phyloP scores from a whole-genome alignment of 495 filamentous ascomycete species.

The Hypoxylon fuscum region DNA sequence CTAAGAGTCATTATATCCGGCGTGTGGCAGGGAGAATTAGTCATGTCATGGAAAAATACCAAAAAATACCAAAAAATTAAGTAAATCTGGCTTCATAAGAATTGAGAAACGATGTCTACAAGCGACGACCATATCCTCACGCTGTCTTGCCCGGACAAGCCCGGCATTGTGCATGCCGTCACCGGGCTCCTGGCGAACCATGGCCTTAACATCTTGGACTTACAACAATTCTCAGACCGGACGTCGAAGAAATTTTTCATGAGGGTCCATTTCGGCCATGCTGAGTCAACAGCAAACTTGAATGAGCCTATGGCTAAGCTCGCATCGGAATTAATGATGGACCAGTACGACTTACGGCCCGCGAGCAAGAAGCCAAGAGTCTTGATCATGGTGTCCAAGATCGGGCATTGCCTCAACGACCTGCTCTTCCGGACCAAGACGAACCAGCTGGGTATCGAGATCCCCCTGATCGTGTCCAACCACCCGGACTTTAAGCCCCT shows the following conservation, averaged over 20 bases:
- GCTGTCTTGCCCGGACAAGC: constrained; percentile 76
- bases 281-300: constrained; percentile 53
- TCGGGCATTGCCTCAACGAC: constrained; percentile 82
- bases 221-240: constrained; percentile 76
- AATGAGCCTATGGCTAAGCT: constrained; percentile 62
- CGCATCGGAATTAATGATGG: constrained; percentile 65
- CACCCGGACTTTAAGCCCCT: constrained; percentile 74
- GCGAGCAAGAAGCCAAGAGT: constrained; percentile 70
- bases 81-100: constrained; percentile 18
- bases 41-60: constrained; percentile 31
- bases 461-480: constrained; percentile 76
- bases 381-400: constrained; percentile 84
- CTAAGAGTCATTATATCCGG: constrained; percentile 20
- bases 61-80: constrained; percentile 25
- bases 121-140: constrained; percentile 72
- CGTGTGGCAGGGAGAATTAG: constrained; percentile 27
- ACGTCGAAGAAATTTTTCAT: constrained; percentile 77
- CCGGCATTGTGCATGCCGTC: constrained; percentile 80
- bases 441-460: constrained; percentile 70
- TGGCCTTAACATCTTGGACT: constrained; percentile 76
- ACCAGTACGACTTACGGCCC: constrained; percentile 67
- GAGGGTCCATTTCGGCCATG: constrained; percentile 74
- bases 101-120: constrained; percentile 35
- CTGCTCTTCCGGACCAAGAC: constrained; percentile 76
- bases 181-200: constrained; percentile 72